Evolutionary conservation across 371 early-diverging fungal genomes (phyloP), one percentile per base, ranked within the genome.

Genomic region (Choanephora cucurbitarum): DNA sequence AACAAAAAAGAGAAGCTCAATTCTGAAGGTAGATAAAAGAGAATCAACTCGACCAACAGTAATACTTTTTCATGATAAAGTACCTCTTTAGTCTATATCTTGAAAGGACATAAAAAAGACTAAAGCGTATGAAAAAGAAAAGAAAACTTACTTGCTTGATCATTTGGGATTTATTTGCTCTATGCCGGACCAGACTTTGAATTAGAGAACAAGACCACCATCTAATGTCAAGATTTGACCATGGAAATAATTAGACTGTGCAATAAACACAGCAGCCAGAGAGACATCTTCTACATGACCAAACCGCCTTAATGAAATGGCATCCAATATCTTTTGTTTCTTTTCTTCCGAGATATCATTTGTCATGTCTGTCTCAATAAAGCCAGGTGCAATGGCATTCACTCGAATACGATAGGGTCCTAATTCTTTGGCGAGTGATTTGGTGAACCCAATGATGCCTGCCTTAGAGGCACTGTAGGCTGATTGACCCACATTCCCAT

Each of bases 331-430:
- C 14, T 69, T 62, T 31, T 62, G 61, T 32, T 68, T 74, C 31
- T 60, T 65, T 10, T 65, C 67, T 7, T 70, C 70, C 2, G 68
- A 13, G 3, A 84, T 67, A 31, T 80, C 73, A 17, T 67, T 52
- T 23, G 91, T 93, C 88, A 95, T 90, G 49, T 92, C 91, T 0
- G 95, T 93, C 6, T 85, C 86, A 31, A 94, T 90, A 56, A 84
- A 92, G n/a, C 96, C 96, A 11, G 96, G 96, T 7, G 92, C 89
- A 62, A 95, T 83, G 1, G 83, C 83, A 72, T 92, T 93, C 7
- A 90, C 93, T 34, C 92, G 71, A 11, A 95, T 80, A 13, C 85
- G 82, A 0, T 72, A 71, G 9, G 88, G 82, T 0, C 88, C 94
- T 1, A 92, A 64, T 64, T 95, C 96, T 63, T 80, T 85, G 6